Base-by-base conservation (phyloP, 2,329 filamentous ascomycete species). In the Fusarium xylarioides region DNA sequence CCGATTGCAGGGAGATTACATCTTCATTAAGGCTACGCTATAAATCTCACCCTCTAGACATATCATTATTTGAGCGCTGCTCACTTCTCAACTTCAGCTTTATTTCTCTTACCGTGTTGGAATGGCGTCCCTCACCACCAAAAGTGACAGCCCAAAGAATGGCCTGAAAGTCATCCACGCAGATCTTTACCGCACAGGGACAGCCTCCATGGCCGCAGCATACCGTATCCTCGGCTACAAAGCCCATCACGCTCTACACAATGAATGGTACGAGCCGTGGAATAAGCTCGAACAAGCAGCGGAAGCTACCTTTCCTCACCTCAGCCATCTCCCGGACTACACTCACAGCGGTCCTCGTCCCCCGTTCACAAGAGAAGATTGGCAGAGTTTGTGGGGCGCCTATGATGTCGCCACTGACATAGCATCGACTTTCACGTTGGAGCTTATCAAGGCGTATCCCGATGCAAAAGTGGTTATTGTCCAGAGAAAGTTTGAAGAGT, bases 401-500 rank as follows among this genome's bases (percentile, higher is more conserved):
- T 70, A 66, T 4, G 68, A 70, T 11, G 40, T 70, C 7, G 66
- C 55, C 2, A 70, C 68, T 1, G 68, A 70, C 1, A 30, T 56
- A 12, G 66, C 66, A 0, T 70, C 54, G 1, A 44, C 68, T 0
- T 71, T 71, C 11, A 19, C n/a, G 0, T 19, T 54, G 4, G 50
- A 71, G 3, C 68, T 71, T 0, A 71, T 71, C 15, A 28, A 62
- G 16, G 40, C 62, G 2, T 67, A 70, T 18, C 68, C 68, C 0
- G 26, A 71, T 12, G 68, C 68, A 10, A 71, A 71, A 3, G 52
- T 71, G 0, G 46, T 71, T 0, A 30, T 71, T 7, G 67, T 71
- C 0, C 62, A 71, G 1, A 32, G 61, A 0, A 19, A 43, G 0
- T 71, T 54, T 7, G 68, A 67, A 8, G 26, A 15, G 2, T 70